Evolutionary conservation across 768 basidiomycete genomes (phyloP), one percentile per base, ranked within the genome.

Genomic region (button mushroom (Agaricus bisporus)): DNA sequence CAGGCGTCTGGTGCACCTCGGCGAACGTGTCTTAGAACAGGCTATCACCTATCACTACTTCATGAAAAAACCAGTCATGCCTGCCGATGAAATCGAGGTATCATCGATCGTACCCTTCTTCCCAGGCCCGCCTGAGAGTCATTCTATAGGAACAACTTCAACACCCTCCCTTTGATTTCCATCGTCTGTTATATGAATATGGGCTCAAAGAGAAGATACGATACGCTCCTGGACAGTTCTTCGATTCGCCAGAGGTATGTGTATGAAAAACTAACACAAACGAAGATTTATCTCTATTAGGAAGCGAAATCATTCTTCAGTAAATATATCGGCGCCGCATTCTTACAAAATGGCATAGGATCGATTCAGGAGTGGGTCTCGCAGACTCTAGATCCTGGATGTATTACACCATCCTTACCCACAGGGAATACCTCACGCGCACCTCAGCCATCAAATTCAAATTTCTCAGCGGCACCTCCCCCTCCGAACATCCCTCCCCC

Each of bases 251-350:
- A 10, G 53, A 58, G 38, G 68, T 66, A 48, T 48, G 60, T 55
- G 38, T 1, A 7, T n/a, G 41, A 9, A n/a, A n/a, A 22, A 6
- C 5, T 25, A n/a, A 2, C 2, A 11, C 10, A 9, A 14, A 32
- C 32, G 15, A 37, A 20, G 18, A 41, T 47, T 35, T 32, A 52
- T 49, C 32, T 29, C 5, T 14, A 28, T 15, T 56, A 87, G 85
- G 83, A 83, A 65, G 76, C 79, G 50, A 71, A 71, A 25, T 67
- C 65, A 41, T 76, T 83, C 46, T 85, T 85, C 57, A 61, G 78
- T 59, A 77, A 78, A 17, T 87, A 86, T 57, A 70, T 87, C 11
- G 86, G 84, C 8, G 86, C 83, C n/a, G 65, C 85, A 11, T 83
- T 78, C 63, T 69, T 76, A n/a, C 77, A 79, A 48, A 76, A 72